phyloP scores from a whole-genome alignment of 345 rosid genomes.

The Angophora floribunda region DNA sequence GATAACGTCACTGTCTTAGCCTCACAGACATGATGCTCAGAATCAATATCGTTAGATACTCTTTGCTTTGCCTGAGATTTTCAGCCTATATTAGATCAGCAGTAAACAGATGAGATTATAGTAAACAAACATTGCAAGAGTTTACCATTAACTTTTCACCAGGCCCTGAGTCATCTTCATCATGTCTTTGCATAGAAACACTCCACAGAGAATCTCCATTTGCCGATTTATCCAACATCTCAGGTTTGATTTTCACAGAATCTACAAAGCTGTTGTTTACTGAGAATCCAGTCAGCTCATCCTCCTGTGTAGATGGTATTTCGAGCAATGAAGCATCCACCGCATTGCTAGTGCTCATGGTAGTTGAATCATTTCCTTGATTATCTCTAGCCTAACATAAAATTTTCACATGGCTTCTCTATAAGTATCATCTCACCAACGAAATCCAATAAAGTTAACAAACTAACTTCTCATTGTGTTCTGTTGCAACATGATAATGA shows the following conservation, averaged over 20 bases:
- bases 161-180: background rate
- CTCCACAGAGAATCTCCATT: background rate
- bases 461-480: background rate
- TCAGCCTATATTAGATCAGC: conserved; percentile 5
- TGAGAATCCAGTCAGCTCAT: conserved; percentile 9
- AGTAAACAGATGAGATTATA: conserved; percentile 2
- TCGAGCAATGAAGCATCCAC: background rate
- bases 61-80: background rate
- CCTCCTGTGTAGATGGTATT: conserved; percentile 10
- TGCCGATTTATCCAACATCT: conserved; percentile 5
- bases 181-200: background rate
- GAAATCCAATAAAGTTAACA: background rate
- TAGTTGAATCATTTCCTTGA: conserved; percentile 13
- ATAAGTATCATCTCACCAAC: background rate
- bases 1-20: background rate
- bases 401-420: background rate
- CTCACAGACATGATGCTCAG: background rate
- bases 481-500: background rate
- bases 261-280: conserved; percentile 3
- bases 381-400: background rate
- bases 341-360: background rate
- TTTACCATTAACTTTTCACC: conserved; percentile 1
- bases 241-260: conserved; percentile 11
- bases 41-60: background rate
- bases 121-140: conserved; percentile 1